These are phyloP conservation scores for Chytriomyces hyalinus DNA, from an alignment of 192 early-diverging fungal species.

Conservation along the genomic window DNA sequence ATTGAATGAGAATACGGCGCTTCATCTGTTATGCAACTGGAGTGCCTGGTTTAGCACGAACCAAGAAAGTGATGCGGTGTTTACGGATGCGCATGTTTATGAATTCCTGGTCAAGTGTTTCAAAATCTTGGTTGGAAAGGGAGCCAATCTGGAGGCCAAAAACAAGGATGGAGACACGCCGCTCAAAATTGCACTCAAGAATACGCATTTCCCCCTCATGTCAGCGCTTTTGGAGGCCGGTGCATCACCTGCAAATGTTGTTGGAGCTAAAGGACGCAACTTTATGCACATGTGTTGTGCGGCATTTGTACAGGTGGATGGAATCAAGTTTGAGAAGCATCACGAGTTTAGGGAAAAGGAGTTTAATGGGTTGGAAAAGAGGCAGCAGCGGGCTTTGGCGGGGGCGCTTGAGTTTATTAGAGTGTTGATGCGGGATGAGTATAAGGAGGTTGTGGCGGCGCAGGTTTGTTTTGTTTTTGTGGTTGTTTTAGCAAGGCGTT, in stretches of 20 bases:
- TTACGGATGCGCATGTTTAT: not conserved
- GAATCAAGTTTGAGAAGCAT: not conserved
- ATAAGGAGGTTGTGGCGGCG: not conserved
- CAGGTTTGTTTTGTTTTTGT: slow-evolving; percentile 24
- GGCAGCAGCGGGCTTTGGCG: not conserved
- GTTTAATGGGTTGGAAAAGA: not conserved
- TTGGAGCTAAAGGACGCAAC: not conserved
- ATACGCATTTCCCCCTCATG: not conserved
- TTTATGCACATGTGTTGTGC: not conserved
- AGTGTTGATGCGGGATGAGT: not conserved
- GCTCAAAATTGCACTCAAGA: slow-evolving; percentile 9
- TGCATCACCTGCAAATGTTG: slow-evolving; percentile 17
- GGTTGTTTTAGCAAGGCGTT: not conserved
- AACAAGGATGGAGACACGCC: slow-evolving; percentile 26
- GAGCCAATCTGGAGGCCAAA: slow-evolving; percentile 13
- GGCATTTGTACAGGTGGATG: not conserved
- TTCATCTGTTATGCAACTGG: slow-evolving; percentile 34
- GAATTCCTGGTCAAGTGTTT: slow-evolving; percentile 6
- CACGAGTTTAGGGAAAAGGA: not conserved
- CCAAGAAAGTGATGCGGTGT: not conserved
- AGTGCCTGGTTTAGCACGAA: not conserved
- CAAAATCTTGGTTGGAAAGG: slow-evolving; percentile 30
- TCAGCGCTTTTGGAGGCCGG: slow-evolving; percentile 12
- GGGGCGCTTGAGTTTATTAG: not conserved
- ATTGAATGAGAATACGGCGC: slow-evolving; percentile 42